phyloP scores from a whole-genome alignment of 352 stramenopile genomes.

The Elongisporangium anandrum region DNA sequence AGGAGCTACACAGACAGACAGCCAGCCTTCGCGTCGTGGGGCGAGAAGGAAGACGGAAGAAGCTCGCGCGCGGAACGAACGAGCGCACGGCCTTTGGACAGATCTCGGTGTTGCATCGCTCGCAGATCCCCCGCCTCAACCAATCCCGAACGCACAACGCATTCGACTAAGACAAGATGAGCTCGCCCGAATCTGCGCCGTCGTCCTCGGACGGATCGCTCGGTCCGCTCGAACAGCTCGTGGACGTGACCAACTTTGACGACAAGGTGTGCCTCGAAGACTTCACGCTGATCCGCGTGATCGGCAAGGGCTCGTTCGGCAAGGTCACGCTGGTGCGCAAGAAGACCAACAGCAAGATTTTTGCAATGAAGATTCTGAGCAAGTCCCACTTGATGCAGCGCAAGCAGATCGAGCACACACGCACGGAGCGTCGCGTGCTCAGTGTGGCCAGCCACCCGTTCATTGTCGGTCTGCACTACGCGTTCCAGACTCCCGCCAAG shows the following conservation, averaged over 20 bases:
- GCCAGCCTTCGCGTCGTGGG: not conserved
- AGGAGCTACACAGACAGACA: conserved; percentile 4
- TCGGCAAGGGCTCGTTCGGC: conserved; percentile 87
- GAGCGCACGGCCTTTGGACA: not conserved
- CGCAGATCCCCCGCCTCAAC: too few species aligned
- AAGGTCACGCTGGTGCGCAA: conserved; percentile 89
- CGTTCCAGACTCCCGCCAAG: conserved; percentile 96
- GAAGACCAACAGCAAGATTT: conserved; percentile 88
- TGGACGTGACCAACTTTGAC: conserved; percentile 73
- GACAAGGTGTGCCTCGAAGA: conserved; percentile 88
- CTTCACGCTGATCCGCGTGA: conserved; percentile 87
- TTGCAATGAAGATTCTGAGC: conserved; percentile 89
- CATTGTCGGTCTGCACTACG: conserved; percentile 97
- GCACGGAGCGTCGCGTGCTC: conserved; percentile 95
- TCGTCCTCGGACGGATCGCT: conserved; percentile 24
- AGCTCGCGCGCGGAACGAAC: not conserved
- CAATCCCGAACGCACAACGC: not conserved
- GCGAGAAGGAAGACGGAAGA: not conserved
- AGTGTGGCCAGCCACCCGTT: conserved; percentile 96
- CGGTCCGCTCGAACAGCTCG: conserved; percentile 56
- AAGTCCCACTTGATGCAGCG: conserved; percentile 93
- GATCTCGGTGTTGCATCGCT: not conserved
- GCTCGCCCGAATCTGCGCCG: conserved; percentile 37
- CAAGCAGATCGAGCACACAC: conserved; percentile 96
- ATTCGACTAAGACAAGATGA: conserved; percentile 28